A percentile compares a stretch with the other conserved stretches of the same genome.
These are phyloP conservation scores for Cadophora sp. DNA, from an alignment of 2,329 filamentous ascomycete genomes.

Conservation along the genomic window DNA sequence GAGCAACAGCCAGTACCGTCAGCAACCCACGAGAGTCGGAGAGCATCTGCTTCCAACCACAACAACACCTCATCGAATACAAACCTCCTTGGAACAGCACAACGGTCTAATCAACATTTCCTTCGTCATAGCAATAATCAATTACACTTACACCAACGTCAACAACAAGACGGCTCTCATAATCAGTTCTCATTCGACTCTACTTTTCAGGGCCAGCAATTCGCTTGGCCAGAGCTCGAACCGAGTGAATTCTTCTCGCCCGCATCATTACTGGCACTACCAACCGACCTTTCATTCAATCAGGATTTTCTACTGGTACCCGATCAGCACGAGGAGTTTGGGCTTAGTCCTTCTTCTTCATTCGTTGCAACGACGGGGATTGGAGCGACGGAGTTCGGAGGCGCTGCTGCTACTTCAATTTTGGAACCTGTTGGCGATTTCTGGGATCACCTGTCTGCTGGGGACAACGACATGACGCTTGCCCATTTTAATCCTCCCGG, in stretches of 20 bases:
- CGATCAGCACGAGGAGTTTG: conserved; percentile 1
- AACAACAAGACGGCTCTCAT: not conserved
- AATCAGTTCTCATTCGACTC: conserved; percentile 11
- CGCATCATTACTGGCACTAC: conserved; percentile 8
- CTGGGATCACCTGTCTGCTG: conserved; percentile 19
- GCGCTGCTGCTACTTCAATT: not conserved
- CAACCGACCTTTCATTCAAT: conserved; percentile 3
- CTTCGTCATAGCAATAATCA: conserved; percentile 2
- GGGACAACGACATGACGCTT: conserved; percentile 15
- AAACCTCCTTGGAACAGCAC: conserved; percentile 21
- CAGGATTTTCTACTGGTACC: not conserved
- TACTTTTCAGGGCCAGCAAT: conserved; percentile 7
- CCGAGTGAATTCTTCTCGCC: conserved; percentile 4
- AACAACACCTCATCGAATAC: conserved; percentile 15
- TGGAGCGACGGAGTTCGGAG: not conserved
- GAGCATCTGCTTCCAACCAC: conserved; percentile 21
- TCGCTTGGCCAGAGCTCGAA: conserved; percentile 16
- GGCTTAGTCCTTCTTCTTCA: not conserved
- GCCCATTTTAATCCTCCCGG: not conserved
- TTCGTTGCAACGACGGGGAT: not conserved
- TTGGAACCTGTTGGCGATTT: conserved; percentile 15
- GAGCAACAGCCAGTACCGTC: conserved; percentile 10
- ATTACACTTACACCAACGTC: not conserved
- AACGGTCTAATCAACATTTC: conserved; percentile 14
- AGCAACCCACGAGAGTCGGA: not conserved